Evolutionary conservation across 2,329 filamentous ascomycete species (phyloP).

Genomic region (Aureobasidium sp.): DNA sequence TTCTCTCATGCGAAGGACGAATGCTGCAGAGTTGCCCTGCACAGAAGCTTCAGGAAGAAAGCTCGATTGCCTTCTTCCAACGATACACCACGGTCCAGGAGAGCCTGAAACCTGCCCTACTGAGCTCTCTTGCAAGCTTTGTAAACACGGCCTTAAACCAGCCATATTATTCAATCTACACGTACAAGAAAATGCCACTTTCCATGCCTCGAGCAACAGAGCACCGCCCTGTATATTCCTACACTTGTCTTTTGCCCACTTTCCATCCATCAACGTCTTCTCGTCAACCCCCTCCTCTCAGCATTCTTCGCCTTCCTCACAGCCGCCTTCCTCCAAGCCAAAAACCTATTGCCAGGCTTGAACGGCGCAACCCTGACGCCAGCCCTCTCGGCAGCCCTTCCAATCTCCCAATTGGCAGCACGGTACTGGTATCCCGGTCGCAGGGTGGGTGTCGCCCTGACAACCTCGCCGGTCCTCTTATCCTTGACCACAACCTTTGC

Average conservation of each 20-base stretch:
- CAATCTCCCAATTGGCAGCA: slow-evolving; percentile 61
- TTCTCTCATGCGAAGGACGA: neutral
- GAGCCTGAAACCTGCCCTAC: neutral
- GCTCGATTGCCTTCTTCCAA: neutral
- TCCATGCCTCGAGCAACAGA: neutral
- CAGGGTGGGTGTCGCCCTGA: slow-evolving; percentile 33
- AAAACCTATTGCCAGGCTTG: slow-evolving; percentile 53
- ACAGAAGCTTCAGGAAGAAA: neutral
- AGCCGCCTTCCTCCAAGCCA: slow-evolving; percentile 57
- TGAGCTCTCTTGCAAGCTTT: neutral
- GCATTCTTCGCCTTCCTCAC: slow-evolving; percentile 44
- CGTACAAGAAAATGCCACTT: neutral
- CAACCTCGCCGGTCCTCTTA: slow-evolving; percentile 21
- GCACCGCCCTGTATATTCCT: neutral
- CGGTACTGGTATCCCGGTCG: slow-evolving; percentile 57
- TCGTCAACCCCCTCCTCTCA: slow-evolving; percentile 49
- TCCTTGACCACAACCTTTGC: slow-evolving; percentile 23
- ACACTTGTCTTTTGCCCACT: neutral
- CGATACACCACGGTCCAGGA: neutral
- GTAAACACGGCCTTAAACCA: neutral
- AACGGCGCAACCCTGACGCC: slow-evolving; percentile 51
- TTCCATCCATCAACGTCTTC: slow-evolving; percentile 26
- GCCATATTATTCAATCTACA: neutral
- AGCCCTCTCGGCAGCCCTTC: slow-evolving; percentile 53
- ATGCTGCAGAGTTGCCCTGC: neutral